These are phyloP conservation scores for Catharanthus roseus DNA, from an alignment of 257 asterid species.

Conservation along the genomic window DNA sequence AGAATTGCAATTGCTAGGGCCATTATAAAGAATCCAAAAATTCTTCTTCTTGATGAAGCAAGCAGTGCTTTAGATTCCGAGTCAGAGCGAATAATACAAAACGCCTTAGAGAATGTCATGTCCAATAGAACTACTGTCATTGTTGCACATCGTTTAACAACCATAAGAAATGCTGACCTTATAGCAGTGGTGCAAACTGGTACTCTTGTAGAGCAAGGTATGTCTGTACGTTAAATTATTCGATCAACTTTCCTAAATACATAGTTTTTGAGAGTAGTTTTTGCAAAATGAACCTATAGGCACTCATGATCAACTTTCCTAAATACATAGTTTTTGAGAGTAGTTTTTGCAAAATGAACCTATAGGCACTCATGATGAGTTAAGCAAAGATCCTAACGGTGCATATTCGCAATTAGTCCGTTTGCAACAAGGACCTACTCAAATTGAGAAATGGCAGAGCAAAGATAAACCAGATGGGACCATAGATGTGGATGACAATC, in stretches of 20 bases:
- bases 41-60: slow-evolving; percentile 87
- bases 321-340: not conserved
- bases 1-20: slow-evolving; percentile 80
- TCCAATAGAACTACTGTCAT: slow-evolving; percentile 59
- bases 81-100: slow-evolving; percentile 63
- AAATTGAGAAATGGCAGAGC: slow-evolving; percentile 22
- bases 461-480: slow-evolving; percentile 11
- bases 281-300: slow-evolving; percentile 32
- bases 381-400: slow-evolving; percentile 59
- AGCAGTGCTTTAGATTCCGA: slow-evolving; percentile 81
- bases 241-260: not conserved
- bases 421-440: slow-evolving; percentile 53
- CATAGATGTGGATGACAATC: slow-evolving; percentile 30
- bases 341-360: not conserved
- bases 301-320: slow-evolving; percentile 29
- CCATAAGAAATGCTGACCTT: slow-evolving; percentile 70
- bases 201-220: slow-evolving; percentile 68
- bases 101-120: slow-evolving; percentile 73
- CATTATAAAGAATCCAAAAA: slow-evolving; percentile 60
- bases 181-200: slow-evolving; percentile 68
- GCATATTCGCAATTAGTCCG: slow-evolving; percentile 63
- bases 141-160: slow-evolving; percentile 73
- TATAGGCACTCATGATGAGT: slow-evolving; percentile 62
- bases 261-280: not conserved
- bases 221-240: too few relatives aligned